Conservation (phyloP, 1,284 basidiomycete genomes). For the Pholiota adiposa region DNA sequence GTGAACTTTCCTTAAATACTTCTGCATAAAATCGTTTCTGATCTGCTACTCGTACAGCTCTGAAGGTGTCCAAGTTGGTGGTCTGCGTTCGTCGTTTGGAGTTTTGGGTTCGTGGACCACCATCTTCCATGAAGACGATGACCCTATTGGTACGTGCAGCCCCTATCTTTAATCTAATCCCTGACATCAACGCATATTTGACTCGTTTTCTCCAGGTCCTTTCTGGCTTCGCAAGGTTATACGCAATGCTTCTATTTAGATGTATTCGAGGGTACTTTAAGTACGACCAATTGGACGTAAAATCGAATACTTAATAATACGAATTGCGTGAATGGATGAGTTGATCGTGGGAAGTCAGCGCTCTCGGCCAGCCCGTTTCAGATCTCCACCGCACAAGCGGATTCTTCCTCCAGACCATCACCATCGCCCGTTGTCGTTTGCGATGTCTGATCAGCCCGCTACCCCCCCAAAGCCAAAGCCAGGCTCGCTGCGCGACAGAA, state of each 20-base stretch:
- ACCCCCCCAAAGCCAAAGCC: conserved; percentile 54
- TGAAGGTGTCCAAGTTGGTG: conserved; percentile 67
- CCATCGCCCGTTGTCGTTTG: neutral
- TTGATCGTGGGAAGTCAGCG: conserved; percentile 9
- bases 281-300: neutral
- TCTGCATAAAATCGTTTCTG: neutral
- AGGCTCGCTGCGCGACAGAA: conserved; percentile 80
- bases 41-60: conserved; percentile 42
- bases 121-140: conserved; percentile 59
- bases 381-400: neutral
- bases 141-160: conserved; percentile 55
- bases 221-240: conserved; percentile 19
- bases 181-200: neutral
- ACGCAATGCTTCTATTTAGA: neutral
- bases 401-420: conserved; percentile 1
- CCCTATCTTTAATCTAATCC: neutral
- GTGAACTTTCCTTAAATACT: conserved; percentile 40
- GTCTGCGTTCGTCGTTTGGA: conserved; percentile 60
- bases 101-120: conserved; percentile 74
- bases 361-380: conserved; percentile 1
- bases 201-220: conserved; percentile 17
- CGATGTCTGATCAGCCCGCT: conserved; percentile 43
- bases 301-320: neutral
- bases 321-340: neutral
- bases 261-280: neutral